phyloP scores from a whole-genome alignment of 129 eudicot genomes.

The Pittosporum tobira region DNA sequence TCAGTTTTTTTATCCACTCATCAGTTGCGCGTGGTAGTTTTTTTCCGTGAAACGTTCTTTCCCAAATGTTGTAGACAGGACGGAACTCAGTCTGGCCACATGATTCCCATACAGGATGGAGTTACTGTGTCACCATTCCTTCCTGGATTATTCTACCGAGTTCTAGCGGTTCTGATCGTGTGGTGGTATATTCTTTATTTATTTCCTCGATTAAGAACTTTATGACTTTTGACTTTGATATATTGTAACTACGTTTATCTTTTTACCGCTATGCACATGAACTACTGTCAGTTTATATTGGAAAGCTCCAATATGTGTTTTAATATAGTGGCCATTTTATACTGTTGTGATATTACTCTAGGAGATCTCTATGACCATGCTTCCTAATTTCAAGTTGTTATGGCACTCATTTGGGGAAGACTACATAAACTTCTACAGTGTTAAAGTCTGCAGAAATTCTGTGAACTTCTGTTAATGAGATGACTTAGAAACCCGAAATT shows the following conservation, averaged over 20 bases:
- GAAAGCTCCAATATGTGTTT: no score
- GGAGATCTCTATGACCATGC: not conserved
- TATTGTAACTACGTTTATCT: not conserved
- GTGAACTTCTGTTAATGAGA: not conserved
- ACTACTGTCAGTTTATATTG: not conserved
- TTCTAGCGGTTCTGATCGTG: conserved; percentile 51
- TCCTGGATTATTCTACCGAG: conserved; percentile 50
- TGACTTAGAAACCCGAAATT: no score
- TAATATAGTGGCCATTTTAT: no score
- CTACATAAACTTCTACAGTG: not conserved
- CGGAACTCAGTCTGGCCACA: conserved; percentile 68
- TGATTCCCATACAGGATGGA: conserved; percentile 67
- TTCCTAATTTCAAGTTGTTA: no score
- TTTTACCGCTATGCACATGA: not conserved
- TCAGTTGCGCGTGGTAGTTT: no score
- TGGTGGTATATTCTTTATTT: conserved; percentile 40
- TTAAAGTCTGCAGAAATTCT: not conserved
- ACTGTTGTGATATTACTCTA: no score
- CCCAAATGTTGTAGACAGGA: conserved; percentile 43
- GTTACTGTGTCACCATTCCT: conserved; percentile 88
- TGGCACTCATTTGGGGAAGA: not conserved
- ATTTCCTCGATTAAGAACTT: not conserved
- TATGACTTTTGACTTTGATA: not conserved
- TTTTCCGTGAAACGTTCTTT: no score
- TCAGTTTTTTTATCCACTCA: no score